phyloP scores from a whole-genome alignment of 73 alveolate genomes.

The Tetrahymena thermophila region DNA sequence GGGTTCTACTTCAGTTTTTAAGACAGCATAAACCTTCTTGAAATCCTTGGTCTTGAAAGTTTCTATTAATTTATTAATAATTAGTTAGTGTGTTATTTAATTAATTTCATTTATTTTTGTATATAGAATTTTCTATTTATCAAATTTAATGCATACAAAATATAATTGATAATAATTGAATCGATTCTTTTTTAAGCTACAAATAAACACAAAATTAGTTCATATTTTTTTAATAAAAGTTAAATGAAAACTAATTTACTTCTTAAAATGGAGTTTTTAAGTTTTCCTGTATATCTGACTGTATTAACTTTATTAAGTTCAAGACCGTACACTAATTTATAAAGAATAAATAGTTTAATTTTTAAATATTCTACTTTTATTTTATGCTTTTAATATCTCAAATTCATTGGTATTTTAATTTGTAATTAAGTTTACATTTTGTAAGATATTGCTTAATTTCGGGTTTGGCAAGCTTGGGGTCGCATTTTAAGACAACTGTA shows the following conservation, averaged over 20 bases:
- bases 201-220: neutral
- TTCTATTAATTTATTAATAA: neutral
- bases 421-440: neutral
- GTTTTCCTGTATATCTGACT: neutral
- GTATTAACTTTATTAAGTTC: neutral
- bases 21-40: slow-evolving; percentile 1
- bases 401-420: too few species aligned
- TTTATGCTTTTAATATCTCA: neutral
- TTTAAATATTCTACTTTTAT: neutral
- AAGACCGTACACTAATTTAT: neutral
- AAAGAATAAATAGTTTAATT: neutral
- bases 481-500: neutral
- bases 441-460: neutral
- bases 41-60: neutral
- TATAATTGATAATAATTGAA: neutral
- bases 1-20: neutral
- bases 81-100: too few species aligned
- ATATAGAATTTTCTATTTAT: neutral
- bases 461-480: neutral
- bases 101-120: neutral
- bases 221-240: neutral
- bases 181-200: neutral
- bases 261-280: neutral
- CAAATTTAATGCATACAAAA: neutral
- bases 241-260: neutral